Evolutionary conservation across 495 filamentous ascomycete genomes (phyloP).

Genomic region (Xeromyces bisporus): DNA sequence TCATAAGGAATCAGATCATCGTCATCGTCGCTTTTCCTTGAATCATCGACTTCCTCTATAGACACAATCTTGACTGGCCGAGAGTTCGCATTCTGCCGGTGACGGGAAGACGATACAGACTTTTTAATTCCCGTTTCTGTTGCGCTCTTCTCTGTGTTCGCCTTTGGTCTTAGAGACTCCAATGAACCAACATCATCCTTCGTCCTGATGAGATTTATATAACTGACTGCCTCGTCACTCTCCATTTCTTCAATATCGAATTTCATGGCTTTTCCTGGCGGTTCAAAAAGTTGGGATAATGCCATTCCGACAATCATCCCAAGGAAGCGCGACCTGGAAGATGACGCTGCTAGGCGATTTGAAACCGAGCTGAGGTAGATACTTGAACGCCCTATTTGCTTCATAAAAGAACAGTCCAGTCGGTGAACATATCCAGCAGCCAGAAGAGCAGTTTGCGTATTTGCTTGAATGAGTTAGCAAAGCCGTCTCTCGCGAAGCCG

Average conservation of each 20-base stretch:
- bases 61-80: constrained; percentile 37
- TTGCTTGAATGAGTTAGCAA: constrained; percentile 32
- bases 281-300: constrained; percentile 66
- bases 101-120: constrained; percentile 1
- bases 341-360: constrained; percentile 66
- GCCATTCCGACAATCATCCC: constrained; percentile 81
- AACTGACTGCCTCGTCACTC: constrained; percentile 59
- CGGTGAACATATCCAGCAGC: constrained; percentile 59
- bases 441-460: constrained; percentile 64
- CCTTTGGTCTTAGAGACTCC: constrained; percentile 23
- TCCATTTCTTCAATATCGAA: constrained; percentile 74
- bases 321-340: constrained; percentile 58
- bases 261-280: constrained; percentile 50
- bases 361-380: constrained; percentile 63
- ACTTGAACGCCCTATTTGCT: constrained; percentile 49
- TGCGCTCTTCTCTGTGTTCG: constrained; percentile 2
- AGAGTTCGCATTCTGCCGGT: constrained; percentile 7
- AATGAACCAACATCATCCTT: constrained; percentile 48
- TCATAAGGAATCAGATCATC: constrained; percentile 67
- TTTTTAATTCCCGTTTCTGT: too few relatives aligned
- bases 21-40: constrained; percentile 37
- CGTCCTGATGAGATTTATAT: constrained; percentile 45
- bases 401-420: constrained; percentile 38
- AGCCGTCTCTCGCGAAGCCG: background rate
- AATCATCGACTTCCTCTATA: constrained; percentile 49